A percentile compares a stretch with the other conserved stretches of the same genome.
Conservation (phyloP, 2,329 filamentous ascomycete species). For the Grosmannia clavigera region DNA sequence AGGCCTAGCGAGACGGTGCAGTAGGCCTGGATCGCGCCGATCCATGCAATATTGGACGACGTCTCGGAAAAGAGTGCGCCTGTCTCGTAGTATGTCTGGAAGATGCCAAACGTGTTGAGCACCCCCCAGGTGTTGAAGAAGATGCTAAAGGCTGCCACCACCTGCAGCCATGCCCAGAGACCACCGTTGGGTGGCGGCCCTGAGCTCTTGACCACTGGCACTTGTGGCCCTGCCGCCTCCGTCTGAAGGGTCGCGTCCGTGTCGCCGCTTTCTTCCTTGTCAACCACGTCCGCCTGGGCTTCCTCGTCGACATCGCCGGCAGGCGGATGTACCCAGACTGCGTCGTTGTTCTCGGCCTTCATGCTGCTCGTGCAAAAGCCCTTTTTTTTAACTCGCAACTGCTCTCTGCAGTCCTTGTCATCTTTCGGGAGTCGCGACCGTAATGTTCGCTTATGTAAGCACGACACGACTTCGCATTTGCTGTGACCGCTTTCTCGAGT, state of each 20-base stretch:
- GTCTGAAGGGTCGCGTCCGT: background rate
- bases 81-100: constrained; percentile 40
- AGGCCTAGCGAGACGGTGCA: constrained; percentile 29
- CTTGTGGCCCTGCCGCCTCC: background rate
- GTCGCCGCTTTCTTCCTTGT: background rate
- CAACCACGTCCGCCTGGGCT: background rate
- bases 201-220: background rate
- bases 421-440: too few relatives aligned
- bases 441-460: too few relatives aligned
- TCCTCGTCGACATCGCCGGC: background rate
- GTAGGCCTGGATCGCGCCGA: constrained; percentile 34
- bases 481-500: too few relatives aligned
- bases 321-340: background rate
- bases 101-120: constrained; percentile 35
- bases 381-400: too few relatives aligned
- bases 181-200: constrained; percentile 1
- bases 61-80: constrained; percentile 16
- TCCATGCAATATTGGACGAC: constrained; percentile 27
- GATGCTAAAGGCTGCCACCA: constrained; percentile 26
- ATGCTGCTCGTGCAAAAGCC: background rate
- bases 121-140: constrained; percentile 43
- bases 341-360: background rate
- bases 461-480: too few relatives aligned
- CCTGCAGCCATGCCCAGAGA: constrained; percentile 3
- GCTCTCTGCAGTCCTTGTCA: too few relatives aligned